A percentile compares a stretch with the other conserved stretches of the same genome.
phyloP scores from a whole-genome alignment of 176 grass and related monocot genomes.

The Phoenix dactylifera region DNA sequence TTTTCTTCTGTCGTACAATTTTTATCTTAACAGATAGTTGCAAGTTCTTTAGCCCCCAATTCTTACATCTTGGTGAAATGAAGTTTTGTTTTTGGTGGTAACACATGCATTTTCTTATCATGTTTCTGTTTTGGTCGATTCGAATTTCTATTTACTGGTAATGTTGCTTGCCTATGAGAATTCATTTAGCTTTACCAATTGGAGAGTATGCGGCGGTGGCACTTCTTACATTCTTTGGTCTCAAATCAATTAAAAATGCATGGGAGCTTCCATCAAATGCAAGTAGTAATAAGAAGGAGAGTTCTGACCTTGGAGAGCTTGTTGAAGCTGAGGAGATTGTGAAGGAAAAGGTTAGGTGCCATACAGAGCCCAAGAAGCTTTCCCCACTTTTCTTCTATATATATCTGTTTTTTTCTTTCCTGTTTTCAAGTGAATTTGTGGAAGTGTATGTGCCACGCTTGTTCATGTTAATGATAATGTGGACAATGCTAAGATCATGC shows the following conservation, averaged over 20 bases:
- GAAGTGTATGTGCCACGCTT: too few relatives aligned
- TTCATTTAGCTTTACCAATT: constrained; percentile 65
- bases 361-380: not conserved
- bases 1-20: too few relatives aligned
- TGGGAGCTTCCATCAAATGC: constrained; percentile 47
- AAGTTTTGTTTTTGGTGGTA: too few relatives aligned
- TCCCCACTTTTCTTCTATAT: not conserved
- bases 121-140: not conserved
- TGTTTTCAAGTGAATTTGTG: too few relatives aligned
- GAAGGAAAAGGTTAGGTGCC: constrained; percentile 72
- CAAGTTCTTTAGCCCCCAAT: not conserved
- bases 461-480: too few relatives aligned
- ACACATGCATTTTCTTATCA: not conserved
- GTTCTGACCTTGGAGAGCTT: constrained; percentile 68
- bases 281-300: constrained; percentile 31
- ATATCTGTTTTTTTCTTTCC: too few relatives aligned
- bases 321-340: constrained; percentile 95
- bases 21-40: not conserved
- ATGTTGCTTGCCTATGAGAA: constrained; percentile 17
- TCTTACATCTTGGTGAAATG: too few relatives aligned
- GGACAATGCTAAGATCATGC: too few relatives aligned
- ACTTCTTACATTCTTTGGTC: constrained; percentile 81
- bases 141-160: not conserved
- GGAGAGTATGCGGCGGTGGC: constrained; percentile 90
- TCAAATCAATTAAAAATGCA: constrained; percentile 96